These are phyloP conservation scores for Hymenoscyphus scutula DNA, from an alignment of 2,329 filamentous ascomycete genomes.

Conservation along the genomic window DNA sequence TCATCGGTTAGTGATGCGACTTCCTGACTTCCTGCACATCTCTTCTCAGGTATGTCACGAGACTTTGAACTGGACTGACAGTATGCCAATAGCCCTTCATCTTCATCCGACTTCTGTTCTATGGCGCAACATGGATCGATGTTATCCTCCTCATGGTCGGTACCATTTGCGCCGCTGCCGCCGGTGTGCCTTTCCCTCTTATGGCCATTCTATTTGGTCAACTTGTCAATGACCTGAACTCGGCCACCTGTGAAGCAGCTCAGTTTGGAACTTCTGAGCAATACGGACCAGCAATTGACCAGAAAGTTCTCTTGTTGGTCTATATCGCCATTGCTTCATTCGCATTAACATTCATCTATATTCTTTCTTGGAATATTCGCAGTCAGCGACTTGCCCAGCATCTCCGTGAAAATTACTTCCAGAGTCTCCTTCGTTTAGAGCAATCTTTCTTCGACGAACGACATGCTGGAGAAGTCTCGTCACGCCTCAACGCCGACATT, in stretches of 20 bases:
- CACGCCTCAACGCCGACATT: conserved; percentile 52
- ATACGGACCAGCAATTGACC: conserved; percentile 14
- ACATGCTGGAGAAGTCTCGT: conserved; percentile 50
- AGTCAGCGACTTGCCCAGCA: conserved; percentile 53
- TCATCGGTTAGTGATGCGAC: conserved; percentile 1
- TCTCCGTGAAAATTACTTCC: conserved; percentile 51
- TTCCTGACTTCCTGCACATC: neutral
- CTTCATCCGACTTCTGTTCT: conserved; percentile 4
- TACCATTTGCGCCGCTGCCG: conserved; percentile 47
- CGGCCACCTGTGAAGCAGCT: conserved; percentile 40
- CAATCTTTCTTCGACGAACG: conserved; percentile 53
- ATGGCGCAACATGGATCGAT: conserved; percentile 25
- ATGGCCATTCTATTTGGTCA: conserved; percentile 64
- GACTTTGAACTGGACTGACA: neutral
- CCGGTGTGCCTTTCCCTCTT: conserved; percentile 61
- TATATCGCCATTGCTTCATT: conserved; percentile 65
- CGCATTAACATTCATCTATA: conserved; percentile 60
- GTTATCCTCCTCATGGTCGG: conserved; percentile 39
- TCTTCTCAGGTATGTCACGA: neutral
- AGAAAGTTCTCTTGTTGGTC: conserved; percentile 58
- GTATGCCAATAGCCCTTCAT: neutral
- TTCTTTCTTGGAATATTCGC: conserved; percentile 56
- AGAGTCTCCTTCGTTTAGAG: conserved; percentile 51
- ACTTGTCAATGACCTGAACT: conserved; percentile 60
- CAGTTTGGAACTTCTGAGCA: conserved; percentile 7